These are phyloP conservation scores for Klebsormidium nitens DNA, from an alignment of 139 green algal genomes.

Conservation along the genomic window DNA sequence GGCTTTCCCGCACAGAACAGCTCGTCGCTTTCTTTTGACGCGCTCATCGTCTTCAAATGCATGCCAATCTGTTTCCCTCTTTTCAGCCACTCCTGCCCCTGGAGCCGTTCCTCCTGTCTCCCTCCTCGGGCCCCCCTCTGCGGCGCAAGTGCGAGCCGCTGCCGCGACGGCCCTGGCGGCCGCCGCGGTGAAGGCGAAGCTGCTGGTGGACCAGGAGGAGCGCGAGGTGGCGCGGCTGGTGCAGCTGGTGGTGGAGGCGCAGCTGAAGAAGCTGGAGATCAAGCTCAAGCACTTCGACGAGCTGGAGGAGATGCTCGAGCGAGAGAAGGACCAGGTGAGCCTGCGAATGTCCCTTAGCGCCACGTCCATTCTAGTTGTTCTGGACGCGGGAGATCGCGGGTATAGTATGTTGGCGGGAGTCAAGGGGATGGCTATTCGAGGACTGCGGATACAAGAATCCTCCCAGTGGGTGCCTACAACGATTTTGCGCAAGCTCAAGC, in stretches of 20 bases:
- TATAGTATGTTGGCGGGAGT: too few relatives aligned
- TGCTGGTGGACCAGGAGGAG: slow-evolving; percentile 70
- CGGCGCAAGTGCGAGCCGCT: slow-evolving; percentile 42
- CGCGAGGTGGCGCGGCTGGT: slow-evolving; percentile 68
- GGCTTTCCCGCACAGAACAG: too few relatives aligned
- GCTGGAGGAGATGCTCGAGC: slow-evolving; percentile 39
- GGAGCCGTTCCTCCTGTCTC: not conserved
- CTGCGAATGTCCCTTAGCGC: too few relatives aligned
- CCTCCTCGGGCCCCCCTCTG: slow-evolving; percentile 9
- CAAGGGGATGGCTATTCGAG: too few relatives aligned
- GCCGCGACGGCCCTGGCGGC: slow-evolving; percentile 55
- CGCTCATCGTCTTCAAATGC: too few relatives aligned
- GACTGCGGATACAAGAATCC: too few relatives aligned
- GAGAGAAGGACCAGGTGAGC: slow-evolving; percentile 33
- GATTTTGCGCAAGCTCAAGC: too few relatives aligned
- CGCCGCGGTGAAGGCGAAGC: slow-evolving; percentile 56
- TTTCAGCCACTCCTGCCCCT: not conserved
- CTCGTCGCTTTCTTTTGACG: too few relatives aligned
- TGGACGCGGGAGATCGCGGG: too few relatives aligned
- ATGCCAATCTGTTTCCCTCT: not conserved
- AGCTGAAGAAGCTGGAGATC: slow-evolving; percentile 44
- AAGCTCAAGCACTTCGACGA: slow-evolving; percentile 45
- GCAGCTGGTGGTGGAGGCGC: slow-evolving; percentile 36
- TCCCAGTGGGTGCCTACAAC: too few relatives aligned
- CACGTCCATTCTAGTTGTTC: too few relatives aligned